Evolutionary conservation across 1,284 basidiomycete species (phyloP).

Genomic region (Puccinia polysora): DNA sequence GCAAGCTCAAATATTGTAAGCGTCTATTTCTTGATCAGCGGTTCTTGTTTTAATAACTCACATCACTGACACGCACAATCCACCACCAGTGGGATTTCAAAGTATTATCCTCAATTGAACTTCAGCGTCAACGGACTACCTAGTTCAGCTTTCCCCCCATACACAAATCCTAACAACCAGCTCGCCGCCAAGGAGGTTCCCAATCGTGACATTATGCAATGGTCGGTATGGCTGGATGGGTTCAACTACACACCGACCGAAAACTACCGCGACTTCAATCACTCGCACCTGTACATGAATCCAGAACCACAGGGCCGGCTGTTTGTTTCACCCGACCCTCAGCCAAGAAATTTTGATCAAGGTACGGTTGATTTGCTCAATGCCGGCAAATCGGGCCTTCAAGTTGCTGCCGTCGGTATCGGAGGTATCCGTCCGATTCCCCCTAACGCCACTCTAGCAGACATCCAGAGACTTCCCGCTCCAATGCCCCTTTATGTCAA

Average conservation of each 20-base stretch:
- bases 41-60: neutral
- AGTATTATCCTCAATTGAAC: constrained; percentile 18
- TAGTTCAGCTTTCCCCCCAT: constrained; percentile 12
- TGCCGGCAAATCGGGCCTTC: neutral
- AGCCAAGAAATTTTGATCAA: neutral
- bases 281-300: constrained; percentile 9
- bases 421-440: constrained; percentile 26
- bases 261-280: constrained; percentile 24
- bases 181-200: neutral
- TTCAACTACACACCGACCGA: constrained; percentile 8
- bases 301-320: constrained; percentile 17
- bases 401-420: constrained; percentile 20
- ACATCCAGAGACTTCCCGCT: neutral
- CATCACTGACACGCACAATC: neutral
- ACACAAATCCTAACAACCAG: neutral
- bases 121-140: constrained; percentile 13
- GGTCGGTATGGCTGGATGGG: constrained; percentile 25
- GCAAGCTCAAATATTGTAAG: constrained; percentile 23
- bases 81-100: constrained; percentile 13
- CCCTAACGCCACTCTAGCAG: neutral
- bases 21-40: no score
- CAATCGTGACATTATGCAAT: constrained; percentile 18
- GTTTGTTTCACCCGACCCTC: neutral
- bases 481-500: constrained; percentile 2
- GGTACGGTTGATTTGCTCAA: constrained; percentile 3